Base-by-base conservation (phyloP, 768 basidiomycete species). In the Xerocomus potaroensis region DNA sequence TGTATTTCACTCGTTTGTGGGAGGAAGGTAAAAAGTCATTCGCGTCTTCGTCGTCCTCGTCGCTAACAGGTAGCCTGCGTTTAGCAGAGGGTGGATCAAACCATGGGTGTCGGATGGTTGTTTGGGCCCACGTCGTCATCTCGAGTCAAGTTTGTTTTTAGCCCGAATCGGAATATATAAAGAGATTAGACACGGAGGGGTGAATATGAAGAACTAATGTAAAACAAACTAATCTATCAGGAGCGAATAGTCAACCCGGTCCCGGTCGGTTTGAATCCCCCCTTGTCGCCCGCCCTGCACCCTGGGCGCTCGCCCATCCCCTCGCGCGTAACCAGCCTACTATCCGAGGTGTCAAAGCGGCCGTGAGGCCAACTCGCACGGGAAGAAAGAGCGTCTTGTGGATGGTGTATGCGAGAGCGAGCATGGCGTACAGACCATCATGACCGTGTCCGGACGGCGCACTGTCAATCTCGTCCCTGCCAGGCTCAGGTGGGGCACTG, bases 341-440 rank as follows among this genome's bases (percentile, higher is more conserved):
- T n/a, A 97, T 65, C 53, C 76, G 76, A 1, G 93, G 93, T 0
- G 93, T 95, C 42, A 89, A 69, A 1, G 82, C 83, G 1, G 89
- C 91, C 0, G 95, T 97, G 51, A 94, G 67, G 0, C 92, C 96
- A 1, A 96, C 79, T 32, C 96, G 74, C 19, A 99, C 66, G 8
- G 96, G 96, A 18, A 98, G 63, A 61, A 97, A 88, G 1, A 91
- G 60, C 0, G 91, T 95, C 72, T 99, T 99, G 78, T 99, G 96
- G 43, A 99, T 80, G 16, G 88, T 86, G 67, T 94, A 99, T 4
- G 96, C 95, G 57, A 98, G 72, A 0, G 91, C 80, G 22, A 96
- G 68, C 82, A 96, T 94, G 22, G 95, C 92, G 66, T 91, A 94
- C 15, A 96, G 70, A 14, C 89, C 83, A 62, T 89, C 87, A 8